These are phyloP conservation scores for Ophiorrhiza pumila DNA, from an alignment of 257 asterid species.

Conservation along the genomic window DNA sequence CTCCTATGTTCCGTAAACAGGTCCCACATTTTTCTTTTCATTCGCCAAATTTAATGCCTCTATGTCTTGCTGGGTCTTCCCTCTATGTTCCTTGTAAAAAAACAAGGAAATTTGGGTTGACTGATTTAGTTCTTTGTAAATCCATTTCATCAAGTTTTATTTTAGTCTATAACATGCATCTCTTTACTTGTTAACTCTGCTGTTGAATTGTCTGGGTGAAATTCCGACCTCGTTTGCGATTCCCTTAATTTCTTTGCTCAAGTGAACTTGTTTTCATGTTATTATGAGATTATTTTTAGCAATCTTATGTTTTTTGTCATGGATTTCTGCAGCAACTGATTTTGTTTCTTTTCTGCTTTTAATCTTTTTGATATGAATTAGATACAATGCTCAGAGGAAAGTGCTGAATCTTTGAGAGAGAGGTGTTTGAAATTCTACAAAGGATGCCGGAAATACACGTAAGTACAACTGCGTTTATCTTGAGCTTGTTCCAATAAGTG, in stretches of 20 bases:
- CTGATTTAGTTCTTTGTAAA: too few species aligned
- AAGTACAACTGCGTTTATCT: conserved; percentile 31
- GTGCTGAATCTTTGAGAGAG: conserved; percentile 87
- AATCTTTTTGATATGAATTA: conserved; percentile 32
- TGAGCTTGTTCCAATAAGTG: not conserved
- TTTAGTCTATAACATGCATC: not conserved
- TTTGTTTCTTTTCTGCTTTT: not conserved
- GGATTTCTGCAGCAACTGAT: conserved; percentile 16
- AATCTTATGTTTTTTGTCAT: not conserved
- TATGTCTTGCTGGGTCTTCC: not conserved
- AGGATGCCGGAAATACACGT: conserved; percentile 99
- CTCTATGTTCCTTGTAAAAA: too few species aligned
- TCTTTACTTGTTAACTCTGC: conserved; percentile 4
- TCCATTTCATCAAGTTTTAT: not conserved
- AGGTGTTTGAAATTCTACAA: conserved; percentile 92
- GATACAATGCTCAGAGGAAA: conserved; percentile 94
- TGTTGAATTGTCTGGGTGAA: not conserved
- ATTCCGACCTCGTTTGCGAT: conserved; percentile 1
- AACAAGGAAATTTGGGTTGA: too few species aligned
- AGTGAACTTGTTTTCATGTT: not conserved
- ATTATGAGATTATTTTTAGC: not conserved
- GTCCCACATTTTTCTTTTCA: conserved; percentile 36
- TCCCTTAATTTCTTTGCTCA: not conserved
- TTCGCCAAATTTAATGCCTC: not conserved
- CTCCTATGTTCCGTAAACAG: conserved; percentile 99